Conservation (phyloP, 352 stramenopile species). For the Pythium periplocum region DNA sequence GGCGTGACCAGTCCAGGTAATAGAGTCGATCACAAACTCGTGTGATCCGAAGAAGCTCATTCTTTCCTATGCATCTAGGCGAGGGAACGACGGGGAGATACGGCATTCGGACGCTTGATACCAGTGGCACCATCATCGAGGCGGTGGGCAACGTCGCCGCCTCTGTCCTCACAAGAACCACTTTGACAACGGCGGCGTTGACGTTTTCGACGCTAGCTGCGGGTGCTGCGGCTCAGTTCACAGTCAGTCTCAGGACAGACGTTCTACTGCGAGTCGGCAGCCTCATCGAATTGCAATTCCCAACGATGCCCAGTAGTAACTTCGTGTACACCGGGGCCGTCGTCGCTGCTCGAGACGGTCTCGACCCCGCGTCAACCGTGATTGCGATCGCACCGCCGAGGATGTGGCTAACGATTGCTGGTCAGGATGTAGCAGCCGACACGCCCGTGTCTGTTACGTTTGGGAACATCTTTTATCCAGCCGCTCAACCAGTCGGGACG, state of each 20-base stretch:
- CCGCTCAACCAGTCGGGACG: constrained; percentile 20
- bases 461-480: constrained; percentile 46
- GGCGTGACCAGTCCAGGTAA: constrained; percentile 57
- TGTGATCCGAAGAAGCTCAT: neutral
- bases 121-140: constrained; percentile 28
- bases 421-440: constrained; percentile 17
- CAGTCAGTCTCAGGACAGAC: constrained; percentile 34
- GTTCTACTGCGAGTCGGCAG: constrained; percentile 34
- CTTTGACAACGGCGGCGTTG: constrained; percentile 24
- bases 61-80: constrained; percentile 16
- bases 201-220: constrained; percentile 21
- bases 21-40: neutral
- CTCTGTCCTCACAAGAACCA: constrained; percentile 21
- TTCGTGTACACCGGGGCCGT: constrained; percentile 25
- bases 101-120: constrained; percentile 31
- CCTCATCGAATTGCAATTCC: constrained; percentile 43
- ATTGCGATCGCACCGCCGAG: constrained; percentile 24
- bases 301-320: constrained; percentile 25
- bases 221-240: constrained; percentile 26
- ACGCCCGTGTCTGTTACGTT: constrained; percentile 34
- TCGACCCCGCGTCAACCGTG: constrained; percentile 26
- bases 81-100: constrained; percentile 31
- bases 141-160: constrained; percentile 22
- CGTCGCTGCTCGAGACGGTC: constrained; percentile 14
- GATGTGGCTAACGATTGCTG: constrained; percentile 33